These are phyloP conservation scores for Claviceps citrina DNA, from an alignment of 2,329 filamentous ascomycete genomes.

Conservation along the genomic window DNA sequence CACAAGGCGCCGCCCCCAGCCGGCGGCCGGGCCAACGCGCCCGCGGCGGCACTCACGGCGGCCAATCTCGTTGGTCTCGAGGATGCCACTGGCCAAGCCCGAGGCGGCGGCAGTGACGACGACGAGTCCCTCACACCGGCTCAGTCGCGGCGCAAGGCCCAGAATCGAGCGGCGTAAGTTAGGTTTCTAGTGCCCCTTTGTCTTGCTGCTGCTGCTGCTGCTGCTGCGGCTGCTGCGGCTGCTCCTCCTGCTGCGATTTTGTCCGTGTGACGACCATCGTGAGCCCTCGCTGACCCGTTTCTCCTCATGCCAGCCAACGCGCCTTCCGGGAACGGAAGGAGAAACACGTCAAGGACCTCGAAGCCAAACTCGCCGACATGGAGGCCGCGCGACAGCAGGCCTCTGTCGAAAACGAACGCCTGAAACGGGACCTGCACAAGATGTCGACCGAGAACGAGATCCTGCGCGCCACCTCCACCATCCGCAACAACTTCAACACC, in stretches of 20 bases:
- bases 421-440: slow-evolving; percentile 72
- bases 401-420: slow-evolving; percentile 68
- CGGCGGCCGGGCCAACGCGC: slow-evolving; percentile 9
- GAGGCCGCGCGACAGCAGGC: slow-evolving; percentile 59
- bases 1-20: slow-evolving; percentile 12
- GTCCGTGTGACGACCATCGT: no score
- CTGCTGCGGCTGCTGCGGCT: no score
- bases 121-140: slow-evolving; percentile 41
- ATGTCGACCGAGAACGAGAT: slow-evolving; percentile 87
- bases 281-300: no score
- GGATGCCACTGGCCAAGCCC: slow-evolving; percentile 11
- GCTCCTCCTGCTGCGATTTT: no score
- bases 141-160: slow-evolving; percentile 43
- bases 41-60: slow-evolving; percentile 17
- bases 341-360: slow-evolving; percentile 81
- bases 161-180: slow-evolving; percentile 46
- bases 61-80: slow-evolving; percentile 25
- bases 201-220: no score
- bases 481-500: slow-evolving; percentile 15
- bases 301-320: slow-evolving; percentile 50
- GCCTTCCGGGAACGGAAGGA: slow-evolving; percentile 95
- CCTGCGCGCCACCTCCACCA: slow-evolving; percentile 57
- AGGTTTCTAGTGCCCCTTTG: no score
- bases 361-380: slow-evolving; percentile 65
- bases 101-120: slow-evolving; percentile 32